These are phyloP conservation scores for Neurospora sp. DNA, from an alignment of 2,329 filamentous ascomycete genomes.

Conservation along the genomic window DNA sequence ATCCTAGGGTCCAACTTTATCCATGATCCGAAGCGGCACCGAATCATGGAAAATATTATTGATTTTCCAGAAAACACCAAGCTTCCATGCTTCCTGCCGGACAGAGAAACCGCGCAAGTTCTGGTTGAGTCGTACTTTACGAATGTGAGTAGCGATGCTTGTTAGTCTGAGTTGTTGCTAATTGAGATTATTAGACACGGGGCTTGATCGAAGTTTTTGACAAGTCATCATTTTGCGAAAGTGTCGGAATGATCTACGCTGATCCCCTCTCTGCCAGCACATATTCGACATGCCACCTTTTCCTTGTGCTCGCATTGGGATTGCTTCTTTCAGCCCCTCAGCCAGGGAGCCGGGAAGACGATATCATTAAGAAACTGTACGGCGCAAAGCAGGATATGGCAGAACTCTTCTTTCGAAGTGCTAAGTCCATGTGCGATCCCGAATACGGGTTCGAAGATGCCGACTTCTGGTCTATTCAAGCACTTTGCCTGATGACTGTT, in stretches of 20 bases:
- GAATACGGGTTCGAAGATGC: constrained; percentile 46
- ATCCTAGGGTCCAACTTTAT: constrained; percentile 42
- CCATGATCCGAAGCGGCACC: constrained; percentile 44
- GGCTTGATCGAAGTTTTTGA: constrained; percentile 53
- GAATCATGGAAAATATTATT: constrained; percentile 44
- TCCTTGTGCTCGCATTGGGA: constrained; percentile 54
- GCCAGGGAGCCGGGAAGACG: constrained; percentile 37
- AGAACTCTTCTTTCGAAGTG: constrained; percentile 53
- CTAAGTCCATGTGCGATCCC: constrained; percentile 39
- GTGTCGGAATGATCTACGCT: constrained; percentile 42
- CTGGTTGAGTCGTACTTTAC: constrained; percentile 51
- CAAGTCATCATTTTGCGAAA: constrained; percentile 35
- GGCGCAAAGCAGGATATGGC: constrained; percentile 39
- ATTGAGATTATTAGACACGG: constrained; percentile 35
- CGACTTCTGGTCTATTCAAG: constrained; percentile 56
- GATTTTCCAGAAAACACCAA: constrained; percentile 34
- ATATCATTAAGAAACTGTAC: constrained; percentile 40
- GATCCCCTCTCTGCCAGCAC: constrained; percentile 40
- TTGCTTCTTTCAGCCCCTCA: constrained; percentile 45
- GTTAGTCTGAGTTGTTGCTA: constrained; percentile 5
- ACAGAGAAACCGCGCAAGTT: constrained; percentile 41
- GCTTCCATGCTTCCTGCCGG: constrained; percentile 43
- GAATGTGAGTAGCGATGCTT: constrained; percentile 33
- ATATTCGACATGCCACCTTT: constrained; percentile 47
- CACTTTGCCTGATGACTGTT: constrained; percentile 51